Conservation (phyloP, 768 basidiomycete genomes). For the Termitomyces sp. region DNA sequence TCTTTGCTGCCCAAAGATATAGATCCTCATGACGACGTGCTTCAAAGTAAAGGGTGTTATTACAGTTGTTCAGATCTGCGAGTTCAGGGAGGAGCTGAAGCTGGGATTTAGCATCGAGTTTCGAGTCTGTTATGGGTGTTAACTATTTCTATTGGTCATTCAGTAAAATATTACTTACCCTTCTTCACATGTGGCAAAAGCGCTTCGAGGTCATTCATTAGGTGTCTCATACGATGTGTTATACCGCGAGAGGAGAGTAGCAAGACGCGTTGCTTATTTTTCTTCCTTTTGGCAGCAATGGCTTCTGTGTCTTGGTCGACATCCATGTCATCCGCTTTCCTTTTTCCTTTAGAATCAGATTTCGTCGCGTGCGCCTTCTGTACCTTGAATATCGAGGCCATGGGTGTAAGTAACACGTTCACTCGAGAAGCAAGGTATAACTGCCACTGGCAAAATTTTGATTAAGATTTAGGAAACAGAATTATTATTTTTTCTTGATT, state of each 20-base stretch:
- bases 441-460: slow-evolving; percentile 1
- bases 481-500: slow-evolving; percentile 1
- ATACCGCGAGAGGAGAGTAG: slow-evolving; percentile 90
- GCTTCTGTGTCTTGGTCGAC: slow-evolving; percentile 32
- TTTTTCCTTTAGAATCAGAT: slow-evolving; percentile 52
- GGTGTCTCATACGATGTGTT: slow-evolving; percentile 93
- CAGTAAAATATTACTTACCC: slow-evolving; percentile 43
- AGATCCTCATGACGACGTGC: slow-evolving; percentile 93
- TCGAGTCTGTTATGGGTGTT: slow-evolving; percentile 61
- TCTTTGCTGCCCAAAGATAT: slow-evolving; percentile 94
- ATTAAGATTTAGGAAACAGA: neutral
- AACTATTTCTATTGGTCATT: neutral
- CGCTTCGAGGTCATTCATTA: slow-evolving; percentile 91
- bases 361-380: slow-evolving; percentile 54
- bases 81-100: slow-evolving; percentile 91
- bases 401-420: slow-evolving; percentile 19
- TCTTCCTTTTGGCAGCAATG: slow-evolving; percentile 45
- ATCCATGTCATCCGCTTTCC: slow-evolving; percentile 56
- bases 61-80: slow-evolving; percentile 95
- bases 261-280: slow-evolving; percentile 94
- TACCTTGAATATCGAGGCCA: slow-evolving; percentile 62
- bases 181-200: slow-evolving; percentile 95
- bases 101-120: slow-evolving; percentile 95
- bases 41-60: slow-evolving; percentile 96
- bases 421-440: neutral